Evolutionary conservation across 1,139 yeast genomes (phyloP), one percentile per base, ranked within the genome.

Genomic region (Taiozyma onychis): DNA sequence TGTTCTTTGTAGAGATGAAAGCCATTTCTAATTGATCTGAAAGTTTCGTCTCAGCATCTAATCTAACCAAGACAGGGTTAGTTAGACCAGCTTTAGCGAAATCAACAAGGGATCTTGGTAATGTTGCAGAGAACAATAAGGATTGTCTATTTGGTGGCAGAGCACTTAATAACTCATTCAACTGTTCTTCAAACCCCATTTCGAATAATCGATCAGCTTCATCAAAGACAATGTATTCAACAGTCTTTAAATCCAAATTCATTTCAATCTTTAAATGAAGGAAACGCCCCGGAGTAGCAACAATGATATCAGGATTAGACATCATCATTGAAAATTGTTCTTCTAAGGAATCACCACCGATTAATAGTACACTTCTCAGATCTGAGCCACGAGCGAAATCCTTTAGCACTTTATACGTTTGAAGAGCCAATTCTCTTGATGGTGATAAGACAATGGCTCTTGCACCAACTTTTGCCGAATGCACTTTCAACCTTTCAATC

Each of bases 251-350:
- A 63, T 89, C 95, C 51, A 93, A 75, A 55, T 81, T 81, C 99
- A 95, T 95, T 71, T 95, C 99, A 39, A 91, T 93, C 66, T 91
- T 89, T 64, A 95, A 78, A 77, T 95, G 99, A 69, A 93, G 71
- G 63, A 95, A 93, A 68, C 99, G 79, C 68, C 99, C 99, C 0
- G 99, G 99, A 0, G 99, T 95, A 34, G 99, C 99, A 57, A 95
- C 86, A 43, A 95, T 78, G 39, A 93, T 85, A 72, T 95, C 99
- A 0, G 99, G 99, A 64, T 90, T 90, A 49, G 84, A 71, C 88
- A 90, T 85, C 95, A 95, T 89, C 65, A 88, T 81, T 21, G 88
- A 77, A 66, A 95, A 95, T 71, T 95, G 99, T 51, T 93, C 98
- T 64, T 95, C 99, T 61, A 95, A 74, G 8, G 97, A 87, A 64